Conservation (phyloP, 805 yeast species). For the Saturnispora kantuleensis region DNA sequence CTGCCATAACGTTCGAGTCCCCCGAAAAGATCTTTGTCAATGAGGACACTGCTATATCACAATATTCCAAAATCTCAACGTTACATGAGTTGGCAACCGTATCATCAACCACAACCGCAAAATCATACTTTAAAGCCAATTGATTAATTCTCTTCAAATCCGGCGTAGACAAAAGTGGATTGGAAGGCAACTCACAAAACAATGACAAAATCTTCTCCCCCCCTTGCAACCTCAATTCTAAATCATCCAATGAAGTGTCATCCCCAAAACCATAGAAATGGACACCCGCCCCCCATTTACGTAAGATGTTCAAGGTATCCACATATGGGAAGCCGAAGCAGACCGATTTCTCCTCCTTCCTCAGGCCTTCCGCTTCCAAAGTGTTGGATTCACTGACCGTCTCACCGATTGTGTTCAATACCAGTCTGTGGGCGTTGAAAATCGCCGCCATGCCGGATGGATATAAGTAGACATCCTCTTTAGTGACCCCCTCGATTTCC, state of each 20-base stretch:
- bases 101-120: constrained; percentile 83
- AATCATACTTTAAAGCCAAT: constrained; percentile 59
- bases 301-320: constrained; percentile 77
- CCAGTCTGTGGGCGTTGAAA: constrained; percentile 61
- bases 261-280: constrained; percentile 82
- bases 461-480: constrained; percentile 66
- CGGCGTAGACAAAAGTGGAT: constrained; percentile 85
- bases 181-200: constrained; percentile 90
- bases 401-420: constrained; percentile 23
- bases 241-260: constrained; percentile 50
- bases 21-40: constrained; percentile 90
- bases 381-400: constrained; percentile 1
- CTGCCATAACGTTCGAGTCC: constrained; percentile 93
- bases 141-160: constrained; percentile 54
- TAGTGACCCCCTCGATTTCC: constrained; percentile 31
- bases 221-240: constrained; percentile 49
- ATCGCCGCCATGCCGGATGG: constrained; percentile 94
- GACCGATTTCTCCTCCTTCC: constrained; percentile 47
- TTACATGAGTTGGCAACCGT: constrained; percentile 89
- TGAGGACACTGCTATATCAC: constrained; percentile 82
- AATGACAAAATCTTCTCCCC: constrained; percentile 67
- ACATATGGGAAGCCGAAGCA: constrained; percentile 96
- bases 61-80: constrained; percentile 66
- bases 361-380: constrained; percentile 10
- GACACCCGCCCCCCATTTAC: constrained; percentile 88